These are phyloP conservation scores for Schrenkiella parvula DNA, from an alignment of 345 rosid genomes.

Conservation along the genomic window DNA sequence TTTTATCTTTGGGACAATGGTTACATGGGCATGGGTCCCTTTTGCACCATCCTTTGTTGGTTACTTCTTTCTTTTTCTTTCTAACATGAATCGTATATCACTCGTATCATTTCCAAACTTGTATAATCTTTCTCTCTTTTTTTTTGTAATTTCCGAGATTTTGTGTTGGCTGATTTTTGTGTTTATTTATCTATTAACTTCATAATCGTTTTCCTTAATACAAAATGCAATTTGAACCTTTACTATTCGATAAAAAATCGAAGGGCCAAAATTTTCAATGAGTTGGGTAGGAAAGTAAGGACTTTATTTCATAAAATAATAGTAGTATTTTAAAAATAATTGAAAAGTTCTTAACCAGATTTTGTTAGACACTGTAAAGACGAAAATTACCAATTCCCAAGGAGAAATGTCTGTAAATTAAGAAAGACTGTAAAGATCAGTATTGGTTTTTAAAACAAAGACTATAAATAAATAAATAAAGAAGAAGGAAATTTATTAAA, in stretches of 20 bases:
- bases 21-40: conserved; percentile 32
- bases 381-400: background rate
- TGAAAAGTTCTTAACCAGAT: background rate
- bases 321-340: background rate
- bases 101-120: background rate
- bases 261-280: background rate
- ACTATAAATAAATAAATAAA: too few species aligned
- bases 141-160: background rate
- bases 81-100: background rate
- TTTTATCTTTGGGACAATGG: conserved; percentile 31
- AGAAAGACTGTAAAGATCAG: too few species aligned
- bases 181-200: background rate
- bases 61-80: background rate
- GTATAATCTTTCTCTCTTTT: too few species aligned
- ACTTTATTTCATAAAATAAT: background rate
- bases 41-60: conserved; percentile 10
- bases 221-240: background rate
- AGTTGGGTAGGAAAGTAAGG: background rate
- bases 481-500: too few species aligned
- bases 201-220: too few species aligned
- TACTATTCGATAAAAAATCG: background rate
- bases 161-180: background rate
- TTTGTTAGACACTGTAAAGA: background rate
- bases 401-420: too few species aligned
- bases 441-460: too few species aligned